Percentiles rank a stretch among this genome's conserved stretches.
phyloP scores from a whole-genome alignment of 2,329 filamentous ascomycete genomes.

The Sporothrix humicola region DNA sequence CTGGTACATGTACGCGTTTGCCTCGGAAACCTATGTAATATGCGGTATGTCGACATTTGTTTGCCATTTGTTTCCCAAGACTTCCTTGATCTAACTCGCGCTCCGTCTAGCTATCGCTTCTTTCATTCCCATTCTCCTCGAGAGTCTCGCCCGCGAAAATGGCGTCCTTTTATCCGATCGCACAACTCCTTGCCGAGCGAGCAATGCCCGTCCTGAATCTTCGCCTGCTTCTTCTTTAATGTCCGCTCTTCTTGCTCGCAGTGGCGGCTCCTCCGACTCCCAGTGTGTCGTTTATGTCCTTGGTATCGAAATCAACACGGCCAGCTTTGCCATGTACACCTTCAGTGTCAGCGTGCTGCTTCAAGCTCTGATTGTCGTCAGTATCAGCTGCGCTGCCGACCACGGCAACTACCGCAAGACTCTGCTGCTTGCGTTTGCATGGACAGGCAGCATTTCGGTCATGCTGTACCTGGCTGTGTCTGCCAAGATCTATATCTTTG shows the following conservation, averaged over 20 bases:
- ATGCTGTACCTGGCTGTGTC: conserved; percentile 86
- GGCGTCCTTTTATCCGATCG: conserved; percentile 83
- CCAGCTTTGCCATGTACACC: conserved; percentile 96
- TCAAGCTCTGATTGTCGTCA: conserved; percentile 89
- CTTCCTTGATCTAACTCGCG: conserved; percentile 3
- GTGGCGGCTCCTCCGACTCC: conserved; percentile 53
- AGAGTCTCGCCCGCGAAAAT: conserved; percentile 90
- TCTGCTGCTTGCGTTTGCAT: conserved; percentile 83
- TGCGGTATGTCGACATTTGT: conserved; percentile 69
- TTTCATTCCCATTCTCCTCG: conserved; percentile 94
- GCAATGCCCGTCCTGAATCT: conserved; percentile 50
- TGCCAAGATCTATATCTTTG: conserved; percentile 77
- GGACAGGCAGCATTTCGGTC: conserved; percentile 77
- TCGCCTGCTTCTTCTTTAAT: not conserved
- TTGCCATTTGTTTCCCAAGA: not conserved
- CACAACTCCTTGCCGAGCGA: conserved; percentile 73
- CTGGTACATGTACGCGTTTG: conserved; percentile 97
- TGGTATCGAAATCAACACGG: conserved; percentile 88
- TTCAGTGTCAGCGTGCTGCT: conserved; percentile 91
- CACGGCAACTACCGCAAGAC: conserved; percentile 92
- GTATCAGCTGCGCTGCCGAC: conserved; percentile 94
- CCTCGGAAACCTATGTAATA: conserved; percentile 93
- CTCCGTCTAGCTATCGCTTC: conserved; percentile 59
- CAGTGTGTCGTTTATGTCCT: conserved; percentile 86
- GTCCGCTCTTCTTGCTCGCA: not conserved